Percentiles rank a stretch among this genome's conserved stretches.
Evolutionary conservation across 257 asterid species (phyloP).

Genomic region (Jacaranda mimosifolia): DNA sequence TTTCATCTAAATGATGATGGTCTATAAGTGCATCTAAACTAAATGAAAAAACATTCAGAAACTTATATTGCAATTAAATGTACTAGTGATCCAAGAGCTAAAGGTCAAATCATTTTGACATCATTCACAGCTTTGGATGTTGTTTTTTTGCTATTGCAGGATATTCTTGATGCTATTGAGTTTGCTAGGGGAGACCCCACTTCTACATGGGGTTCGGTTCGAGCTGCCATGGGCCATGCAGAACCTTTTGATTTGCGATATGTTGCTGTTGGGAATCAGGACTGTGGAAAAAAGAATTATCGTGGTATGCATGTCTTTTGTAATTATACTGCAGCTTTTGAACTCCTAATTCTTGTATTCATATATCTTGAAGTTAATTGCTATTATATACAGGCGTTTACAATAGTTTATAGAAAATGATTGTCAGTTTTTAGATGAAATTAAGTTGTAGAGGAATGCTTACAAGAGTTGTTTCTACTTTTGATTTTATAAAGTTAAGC

Average conservation of each 20-base stretch:
- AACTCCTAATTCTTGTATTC: background rate
- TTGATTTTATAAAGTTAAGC: no score
- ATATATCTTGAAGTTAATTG: no score
- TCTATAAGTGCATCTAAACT: background rate
- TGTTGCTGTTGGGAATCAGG: constrained; percentile 90
- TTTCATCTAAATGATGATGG: background rate
- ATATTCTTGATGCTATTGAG: constrained; percentile 83
- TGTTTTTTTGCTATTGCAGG: constrained; percentile 47
- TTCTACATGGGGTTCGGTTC: constrained; percentile 83
- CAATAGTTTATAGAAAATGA: background rate
- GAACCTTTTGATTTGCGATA: constrained; percentile 87
- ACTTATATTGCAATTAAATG: no score
- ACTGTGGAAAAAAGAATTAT: constrained; percentile 82
- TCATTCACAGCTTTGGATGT: background rate
- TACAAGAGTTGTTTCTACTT: background rate
- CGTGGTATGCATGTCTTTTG: constrained; percentile 55
- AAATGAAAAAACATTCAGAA: background rate
- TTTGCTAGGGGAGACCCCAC: constrained; percentile 78
- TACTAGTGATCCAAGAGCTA: background rate
- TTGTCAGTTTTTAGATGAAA: no score
- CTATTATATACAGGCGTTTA: background rate
- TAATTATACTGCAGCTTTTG: background rate
- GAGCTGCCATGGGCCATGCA: constrained; percentile 87
- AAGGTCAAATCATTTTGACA: constrained; percentile 14
- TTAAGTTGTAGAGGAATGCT: background rate